Conservation (phyloP, 768 basidiomycete species). For the Pulveroboletus sp. region DNA sequence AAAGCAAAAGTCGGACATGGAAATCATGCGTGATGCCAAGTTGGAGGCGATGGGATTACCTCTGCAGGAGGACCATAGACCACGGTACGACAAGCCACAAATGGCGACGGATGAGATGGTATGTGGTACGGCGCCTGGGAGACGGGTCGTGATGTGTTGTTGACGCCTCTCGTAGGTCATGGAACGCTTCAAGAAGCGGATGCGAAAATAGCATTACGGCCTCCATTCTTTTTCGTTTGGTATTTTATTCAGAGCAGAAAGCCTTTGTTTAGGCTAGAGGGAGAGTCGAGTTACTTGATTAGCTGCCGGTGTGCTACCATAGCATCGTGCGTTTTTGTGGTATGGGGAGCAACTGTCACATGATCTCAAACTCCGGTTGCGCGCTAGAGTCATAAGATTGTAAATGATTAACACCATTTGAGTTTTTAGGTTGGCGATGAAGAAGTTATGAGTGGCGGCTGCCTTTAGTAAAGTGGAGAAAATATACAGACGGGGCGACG, state of each 20-base stretch:
- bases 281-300: neutral
- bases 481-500: too few relatives aligned
- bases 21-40: slow-evolving; percentile 84
- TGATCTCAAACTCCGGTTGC: too few relatives aligned
- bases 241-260: neutral
- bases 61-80: slow-evolving; percentile 36
- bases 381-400: too few relatives aligned
- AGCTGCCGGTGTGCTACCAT: neutral
- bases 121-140: slow-evolving; percentile 20
- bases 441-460: too few relatives aligned
- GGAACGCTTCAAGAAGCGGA: slow-evolving; percentile 97
- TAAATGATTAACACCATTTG: too few relatives aligned
- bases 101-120: slow-evolving; percentile 92
- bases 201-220: slow-evolving; percentile 55
- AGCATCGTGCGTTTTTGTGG: too few relatives aligned
- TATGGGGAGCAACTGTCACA: too few relatives aligned
- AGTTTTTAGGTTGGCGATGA: too few relatives aligned
- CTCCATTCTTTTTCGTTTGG: slow-evolving; percentile 16
- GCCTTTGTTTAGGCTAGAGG: neutral
- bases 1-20: slow-evolving; percentile 79
- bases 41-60: slow-evolving; percentile 79
- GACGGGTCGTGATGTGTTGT: neutral
- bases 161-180: slow-evolving; percentile 56
- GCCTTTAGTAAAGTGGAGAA: too few relatives aligned
- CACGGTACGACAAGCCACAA: slow-evolving; percentile 55